Evolutionary conservation across 2,329 filamentous ascomycete species (phyloP), one percentile per base, ranked within the genome.

Genomic region (Seiridium cupressi): DNA sequence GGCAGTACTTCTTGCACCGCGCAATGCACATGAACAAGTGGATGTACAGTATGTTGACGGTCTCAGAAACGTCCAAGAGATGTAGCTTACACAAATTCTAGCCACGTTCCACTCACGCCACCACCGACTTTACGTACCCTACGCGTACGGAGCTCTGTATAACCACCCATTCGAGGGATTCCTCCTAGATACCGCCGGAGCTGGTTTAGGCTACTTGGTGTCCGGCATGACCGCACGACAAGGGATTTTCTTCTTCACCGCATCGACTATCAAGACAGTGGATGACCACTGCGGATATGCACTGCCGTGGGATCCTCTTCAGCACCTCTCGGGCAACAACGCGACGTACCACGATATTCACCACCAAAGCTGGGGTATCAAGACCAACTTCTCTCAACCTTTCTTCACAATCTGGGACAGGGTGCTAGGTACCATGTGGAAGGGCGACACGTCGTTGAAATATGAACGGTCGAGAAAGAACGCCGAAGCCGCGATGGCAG

Each of bases 301-400:
- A n/a, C 89, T 99, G 63, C 95, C 95, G 1, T 98, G 90, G 87
- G 95, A 99, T 74, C 94, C 94, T 2, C 81, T 98, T 58, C 93
- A 97, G 81, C 88, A 90, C 72, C 83, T 98, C 62, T 96, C 93
- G 49, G 90, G 90, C 73, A 98, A 99, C 81, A 97, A 98, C 68
- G 94, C 95, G 34, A 89, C 89, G 42, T 99, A 98, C 76, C 95
- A 99, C 72, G 95, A 99, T 72, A 94, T 99, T 61, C 95, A 99
- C 77, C 95, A 99, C 78, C 95, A 99, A 77, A 96, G 91, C 76
- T 98, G 94, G 93, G 95, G 95, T 60, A 97, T 99, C 83, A 99
- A 98, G 84, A 91, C 89, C 65, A 96, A 96, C 77, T 96, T 92
- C 74, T 90, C 89, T 4, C 92, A 96, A 76, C 92, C 92, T 3